Evolutionary conservation across 177 flowering plant species (phyloP).

Genomic region (Vitis hybrid): DNA sequence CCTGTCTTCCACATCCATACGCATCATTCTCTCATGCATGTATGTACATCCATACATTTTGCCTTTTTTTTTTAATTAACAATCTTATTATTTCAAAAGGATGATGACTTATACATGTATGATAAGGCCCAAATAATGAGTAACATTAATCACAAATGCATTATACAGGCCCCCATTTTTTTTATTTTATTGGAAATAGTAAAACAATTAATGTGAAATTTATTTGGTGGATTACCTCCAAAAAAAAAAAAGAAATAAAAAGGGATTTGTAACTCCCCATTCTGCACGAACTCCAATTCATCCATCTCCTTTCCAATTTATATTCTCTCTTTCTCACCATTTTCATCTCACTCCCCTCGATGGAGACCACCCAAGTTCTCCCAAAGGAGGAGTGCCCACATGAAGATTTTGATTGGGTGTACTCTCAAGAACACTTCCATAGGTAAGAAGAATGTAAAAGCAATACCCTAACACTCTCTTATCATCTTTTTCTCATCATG

Average conservation of each 20-base stretch:
- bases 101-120: no score
- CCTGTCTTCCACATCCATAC: not conserved
- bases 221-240: not conserved
- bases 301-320: conserved; percentile 9
- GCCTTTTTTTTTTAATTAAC: no score
- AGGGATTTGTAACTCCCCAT: conserved; percentile 28
- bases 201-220: conserved; percentile 15
- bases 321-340: not conserved
- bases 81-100: no score
- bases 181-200: conserved; percentile 27
- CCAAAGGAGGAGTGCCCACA: conserved; percentile 13
- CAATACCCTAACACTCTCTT: no score
- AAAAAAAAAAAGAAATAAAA: no score
- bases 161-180: conserved; percentile 10
- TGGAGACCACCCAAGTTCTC: conserved; percentile 9
- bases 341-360: conserved; percentile 4
- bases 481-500: no score
- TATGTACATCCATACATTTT: not conserved
- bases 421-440: not conserved
- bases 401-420: conserved; percentile 3
- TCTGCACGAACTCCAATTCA: conserved; percentile 24
- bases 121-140: not conserved
- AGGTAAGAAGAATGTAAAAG: conserved; percentile 6
- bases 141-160: not conserved
- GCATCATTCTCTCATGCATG: conserved; percentile 11